These are phyloP conservation scores for Dillenia turbinata DNA, from an alignment of 164 flowering plant species.

Conservation along the genomic window DNA sequence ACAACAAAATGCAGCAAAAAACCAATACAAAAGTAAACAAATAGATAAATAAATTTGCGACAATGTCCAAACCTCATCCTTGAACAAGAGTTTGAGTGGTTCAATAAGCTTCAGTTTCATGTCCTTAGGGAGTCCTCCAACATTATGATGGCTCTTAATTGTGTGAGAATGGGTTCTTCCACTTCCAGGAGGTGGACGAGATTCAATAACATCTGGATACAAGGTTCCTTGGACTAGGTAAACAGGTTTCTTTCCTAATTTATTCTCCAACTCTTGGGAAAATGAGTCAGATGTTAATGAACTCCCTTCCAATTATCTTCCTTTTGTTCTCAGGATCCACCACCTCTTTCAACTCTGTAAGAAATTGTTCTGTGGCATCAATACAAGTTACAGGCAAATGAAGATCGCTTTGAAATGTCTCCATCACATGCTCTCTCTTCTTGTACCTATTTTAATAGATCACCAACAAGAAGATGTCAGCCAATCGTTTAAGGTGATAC, in stretches of 20 bases:
- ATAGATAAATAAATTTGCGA: no score
- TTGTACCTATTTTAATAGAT: constrained; percentile 41
- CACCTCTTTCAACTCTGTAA: constrained; percentile 79
- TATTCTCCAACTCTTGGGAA: constrained; percentile 66
- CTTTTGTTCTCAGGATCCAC: constrained; percentile 88
- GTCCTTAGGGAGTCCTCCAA: constrained; percentile 97
- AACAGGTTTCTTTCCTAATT: constrained; percentile 60
- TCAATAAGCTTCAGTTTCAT: constrained; percentile 98
- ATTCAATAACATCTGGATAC: constrained; percentile 98
- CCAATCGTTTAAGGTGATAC: no score
- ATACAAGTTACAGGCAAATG: constrained; percentile 91
- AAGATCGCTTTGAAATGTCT: constrained; percentile 78
- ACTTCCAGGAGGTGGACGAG: constrained; percentile 98
- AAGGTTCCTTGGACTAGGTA: constrained; percentile 95
- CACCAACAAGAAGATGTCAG: no score
- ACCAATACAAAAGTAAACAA: neutral
- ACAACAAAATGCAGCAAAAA: constrained; percentile 1
- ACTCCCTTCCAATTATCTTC: constrained; percentile 92
- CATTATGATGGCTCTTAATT: constrained; percentile 98
- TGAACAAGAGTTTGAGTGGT: constrained; percentile 93
- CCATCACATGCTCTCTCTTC: constrained; percentile 90
- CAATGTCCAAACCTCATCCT: constrained; percentile 75
- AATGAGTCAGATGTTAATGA: constrained; percentile 71
- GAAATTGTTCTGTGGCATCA: constrained; percentile 77
- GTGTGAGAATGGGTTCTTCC: constrained; percentile 95